A percentile compares a stretch with the other conserved stretches of the same genome.
These are phyloP conservation scores for Trypanosoma melophagium DNA, from an alignment of 208 protist genomes.

Conservation along the genomic window DNA sequence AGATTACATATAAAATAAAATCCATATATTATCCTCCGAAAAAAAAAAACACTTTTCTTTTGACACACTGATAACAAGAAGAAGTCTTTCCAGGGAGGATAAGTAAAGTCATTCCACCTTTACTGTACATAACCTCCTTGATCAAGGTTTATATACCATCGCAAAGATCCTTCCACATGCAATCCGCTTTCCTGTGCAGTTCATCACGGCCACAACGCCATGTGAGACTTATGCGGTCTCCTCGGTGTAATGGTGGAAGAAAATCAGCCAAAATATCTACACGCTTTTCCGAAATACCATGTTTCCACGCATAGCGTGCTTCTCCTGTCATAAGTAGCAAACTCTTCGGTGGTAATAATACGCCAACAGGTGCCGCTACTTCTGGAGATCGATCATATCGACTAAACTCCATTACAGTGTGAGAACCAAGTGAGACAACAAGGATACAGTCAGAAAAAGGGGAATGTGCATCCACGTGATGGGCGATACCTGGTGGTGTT, in stretches of 20 bases:
- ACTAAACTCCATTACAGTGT: conserved; percentile 81
- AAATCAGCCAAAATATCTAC: conserved; percentile 68
- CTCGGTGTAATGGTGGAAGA: conserved; percentile 40
- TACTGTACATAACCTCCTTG: neutral
- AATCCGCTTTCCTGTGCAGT: conserved; percentile 42
- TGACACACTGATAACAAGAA: no score
- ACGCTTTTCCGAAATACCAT: conserved; percentile 67
- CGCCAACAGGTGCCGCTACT: conserved; percentile 31
- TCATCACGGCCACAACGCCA: conserved; percentile 54
- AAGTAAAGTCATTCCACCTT: no score
- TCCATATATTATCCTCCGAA: no score
- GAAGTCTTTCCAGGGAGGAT: no score
- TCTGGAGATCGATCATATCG: conserved; percentile 37
- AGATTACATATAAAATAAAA: no score
- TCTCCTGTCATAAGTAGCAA: conserved; percentile 66
- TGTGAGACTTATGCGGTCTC: conserved; percentile 67
- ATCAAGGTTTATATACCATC: conserved; percentile 42
- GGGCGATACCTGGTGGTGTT: conserved; percentile 53
- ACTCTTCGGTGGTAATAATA: conserved; percentile 58
- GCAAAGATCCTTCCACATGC: conserved; percentile 57
- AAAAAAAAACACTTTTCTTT: no score
- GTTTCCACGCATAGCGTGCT: conserved; percentile 73
- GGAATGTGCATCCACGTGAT: conserved; percentile 77
- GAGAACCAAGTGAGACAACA: conserved; percentile 76
- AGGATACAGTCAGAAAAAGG: conserved; percentile 55